Evolutionary conservation across 768 basidiomycete genomes (phyloP).

Genomic region (Phanerodontia chrysosporium): DNA sequence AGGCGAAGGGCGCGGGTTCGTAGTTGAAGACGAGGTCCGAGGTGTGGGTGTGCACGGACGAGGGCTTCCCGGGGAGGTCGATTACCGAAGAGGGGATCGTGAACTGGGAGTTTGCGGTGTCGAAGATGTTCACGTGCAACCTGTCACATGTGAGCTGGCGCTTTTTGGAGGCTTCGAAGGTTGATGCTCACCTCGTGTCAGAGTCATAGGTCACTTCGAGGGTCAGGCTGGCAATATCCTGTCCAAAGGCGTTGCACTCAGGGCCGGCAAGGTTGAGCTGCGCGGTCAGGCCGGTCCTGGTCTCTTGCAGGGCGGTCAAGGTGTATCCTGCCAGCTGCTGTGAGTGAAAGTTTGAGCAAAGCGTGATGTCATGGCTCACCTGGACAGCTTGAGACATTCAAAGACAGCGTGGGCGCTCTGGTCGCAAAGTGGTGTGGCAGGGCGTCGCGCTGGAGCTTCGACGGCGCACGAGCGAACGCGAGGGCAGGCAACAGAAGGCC

Average conservation of each 20-base stretch:
- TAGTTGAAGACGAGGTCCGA: conserved; percentile 73
- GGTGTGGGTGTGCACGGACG: conserved; percentile 28
- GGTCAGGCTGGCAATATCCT: conserved; percentile 51
- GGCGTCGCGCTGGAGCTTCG: conserved; percentile 4
- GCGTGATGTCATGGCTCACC: conserved; percentile 10
- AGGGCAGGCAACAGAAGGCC: neutral
- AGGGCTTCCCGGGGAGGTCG: conserved; percentile 33
- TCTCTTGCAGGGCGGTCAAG: conserved; percentile 42
- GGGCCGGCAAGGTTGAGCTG: conserved; percentile 49
- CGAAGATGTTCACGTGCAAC: conserved; percentile 65
- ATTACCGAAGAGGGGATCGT: conserved; percentile 56
- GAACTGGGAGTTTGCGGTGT: conserved; percentile 59
- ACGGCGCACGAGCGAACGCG: neutral
- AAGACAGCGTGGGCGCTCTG: conserved; percentile 12
- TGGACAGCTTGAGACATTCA: conserved; percentile 27
- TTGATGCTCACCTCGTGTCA: conserved; percentile 29
- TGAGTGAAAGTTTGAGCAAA: too few species aligned
- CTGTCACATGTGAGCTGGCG: conserved; percentile 27
- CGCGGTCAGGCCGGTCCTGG: conserved; percentile 47
- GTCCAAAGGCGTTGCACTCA: conserved; percentile 63
- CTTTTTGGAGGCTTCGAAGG: neutral
- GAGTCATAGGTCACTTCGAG: conserved; percentile 63
- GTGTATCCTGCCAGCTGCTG: conserved; percentile 44
- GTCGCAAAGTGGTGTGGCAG: neutral
- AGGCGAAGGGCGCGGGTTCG: conserved; percentile 61